Evolutionary conservation across 148 eudicot genomes (phyloP).

Genomic region (Cornus suecica): DNA sequence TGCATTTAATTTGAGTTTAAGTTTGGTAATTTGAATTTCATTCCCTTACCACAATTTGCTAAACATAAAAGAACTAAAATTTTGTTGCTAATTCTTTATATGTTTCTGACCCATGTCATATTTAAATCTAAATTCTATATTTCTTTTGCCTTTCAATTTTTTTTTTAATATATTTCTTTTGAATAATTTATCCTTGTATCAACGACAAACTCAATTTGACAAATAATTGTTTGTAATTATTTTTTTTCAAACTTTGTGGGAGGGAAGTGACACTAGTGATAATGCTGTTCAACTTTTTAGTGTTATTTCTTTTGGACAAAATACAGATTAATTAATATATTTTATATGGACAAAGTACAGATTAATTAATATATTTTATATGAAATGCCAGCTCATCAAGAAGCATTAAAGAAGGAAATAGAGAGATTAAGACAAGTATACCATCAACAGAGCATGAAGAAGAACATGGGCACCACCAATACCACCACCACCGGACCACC

Average conservation of each 20-base stretch:
- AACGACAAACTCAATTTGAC: not conserved
- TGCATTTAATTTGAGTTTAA: too few relatives aligned
- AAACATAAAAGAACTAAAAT: too few relatives aligned
- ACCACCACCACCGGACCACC: slow-evolving; percentile 6
- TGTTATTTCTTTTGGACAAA: too few relatives aligned
- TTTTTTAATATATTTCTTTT: too few relatives aligned
- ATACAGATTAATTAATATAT: not conserved
- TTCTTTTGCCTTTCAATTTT: too few relatives aligned
- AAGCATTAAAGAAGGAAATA: slow-evolving; percentile 73
- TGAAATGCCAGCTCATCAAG: slow-evolving; percentile 58
- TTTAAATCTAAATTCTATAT: not conserved
- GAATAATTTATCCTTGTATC: not conserved
- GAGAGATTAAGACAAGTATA: slow-evolving; percentile 67
- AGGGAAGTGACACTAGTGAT: not conserved
- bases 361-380: not conserved
- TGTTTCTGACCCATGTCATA: not conserved
- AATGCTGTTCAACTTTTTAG: not conserved
- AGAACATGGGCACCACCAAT: slow-evolving; percentile 20
- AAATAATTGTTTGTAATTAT: not conserved
- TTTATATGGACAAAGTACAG: not conserved
- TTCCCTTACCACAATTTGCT: too few relatives aligned
- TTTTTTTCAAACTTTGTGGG: not conserved
- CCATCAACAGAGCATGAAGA: slow-evolving; percentile 51
- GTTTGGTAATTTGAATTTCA: too few relatives aligned
- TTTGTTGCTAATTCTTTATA: too few relatives aligned